A percentile compares a stretch with the other conserved stretches of the same genome.
Evolutionary conservation across 2,329 filamentous ascomycete genomes (phyloP).

Genomic region (Stromatinia cepivora): DNA sequence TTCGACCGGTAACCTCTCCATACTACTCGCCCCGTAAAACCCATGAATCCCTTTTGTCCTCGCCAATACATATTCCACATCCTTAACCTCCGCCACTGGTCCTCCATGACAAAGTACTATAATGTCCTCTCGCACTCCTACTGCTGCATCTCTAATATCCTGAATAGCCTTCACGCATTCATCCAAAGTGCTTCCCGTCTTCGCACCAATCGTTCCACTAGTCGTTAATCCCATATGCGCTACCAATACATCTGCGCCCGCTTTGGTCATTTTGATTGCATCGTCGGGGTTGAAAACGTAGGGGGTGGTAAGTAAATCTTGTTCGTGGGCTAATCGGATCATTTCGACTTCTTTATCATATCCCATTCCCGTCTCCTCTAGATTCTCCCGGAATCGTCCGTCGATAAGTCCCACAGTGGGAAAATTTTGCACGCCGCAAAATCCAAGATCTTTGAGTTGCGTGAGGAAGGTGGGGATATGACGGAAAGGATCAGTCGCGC

Average conservation of each 20-base stretch:
- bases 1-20: slow-evolving; percentile 69
- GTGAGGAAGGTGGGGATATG: slow-evolving; percentile 60
- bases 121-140: slow-evolving; percentile 55
- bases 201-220: slow-evolving; percentile 63
- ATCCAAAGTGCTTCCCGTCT: slow-evolving; percentile 60
- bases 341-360: slow-evolving; percentile 67
- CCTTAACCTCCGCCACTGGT: slow-evolving; percentile 62
- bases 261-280: slow-evolving; percentile 60
- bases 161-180: slow-evolving; percentile 64
- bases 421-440: slow-evolving; percentile 72
- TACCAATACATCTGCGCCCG: slow-evolving; percentile 66
- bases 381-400: slow-evolving; percentile 63
- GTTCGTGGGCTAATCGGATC: slow-evolving; percentile 57
- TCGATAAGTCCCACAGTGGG: slow-evolving; percentile 72
- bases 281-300: slow-evolving; percentile 68
- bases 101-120: slow-evolving; percentile 72
- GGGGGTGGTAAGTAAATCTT: slow-evolving; percentile 66
- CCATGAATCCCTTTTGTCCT: slow-evolving; percentile 65
- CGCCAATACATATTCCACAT: slow-evolving; percentile 62
- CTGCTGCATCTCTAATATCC: slow-evolving; percentile 62
- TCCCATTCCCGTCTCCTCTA: slow-evolving; percentile 73
- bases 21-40: slow-evolving; percentile 69
- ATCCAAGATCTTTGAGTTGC: slow-evolving; percentile 62
- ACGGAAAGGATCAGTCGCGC: slow-evolving; percentile 68
- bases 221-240: slow-evolving; percentile 70